Evolutionary conservation across 345 rosid species (phyloP).

Genomic region (Salix exigua): DNA sequence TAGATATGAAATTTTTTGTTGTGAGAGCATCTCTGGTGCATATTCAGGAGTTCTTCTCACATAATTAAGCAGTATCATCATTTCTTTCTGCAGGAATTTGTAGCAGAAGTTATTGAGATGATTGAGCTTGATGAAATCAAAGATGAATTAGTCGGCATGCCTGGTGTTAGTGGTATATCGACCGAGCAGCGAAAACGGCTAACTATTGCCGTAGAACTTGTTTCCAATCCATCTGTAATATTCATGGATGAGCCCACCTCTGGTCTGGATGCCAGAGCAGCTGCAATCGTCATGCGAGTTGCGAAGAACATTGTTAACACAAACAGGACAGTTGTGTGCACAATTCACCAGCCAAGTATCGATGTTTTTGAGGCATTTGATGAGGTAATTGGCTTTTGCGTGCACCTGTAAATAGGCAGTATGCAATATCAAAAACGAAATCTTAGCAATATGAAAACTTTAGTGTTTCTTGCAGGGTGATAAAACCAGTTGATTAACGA

Average conservation of each 20-base stretch:
- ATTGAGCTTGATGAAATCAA: slow-evolving; percentile 51
- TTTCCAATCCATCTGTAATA: slow-evolving; percentile 52
- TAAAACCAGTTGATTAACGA: no score
- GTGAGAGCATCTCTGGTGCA: no score
- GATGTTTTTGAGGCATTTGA: slow-evolving; percentile 57
- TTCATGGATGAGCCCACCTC: slow-evolving; percentile 69
- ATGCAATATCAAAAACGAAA: no score
- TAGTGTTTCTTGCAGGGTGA: no score
- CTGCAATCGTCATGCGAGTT: slow-evolving; percentile 58
- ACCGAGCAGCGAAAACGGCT: slow-evolving; percentile 54
- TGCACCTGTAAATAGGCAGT: no score
- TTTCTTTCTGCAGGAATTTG: slow-evolving; percentile 35
- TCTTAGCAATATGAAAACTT: no score
- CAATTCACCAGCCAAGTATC: slow-evolving; percentile 62
- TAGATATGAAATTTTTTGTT: no score
- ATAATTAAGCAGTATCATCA: background rate
- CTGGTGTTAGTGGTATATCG: slow-evolving; percentile 45
- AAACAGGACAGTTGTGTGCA: slow-evolving; percentile 48
- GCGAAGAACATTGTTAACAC: slow-evolving; percentile 49
- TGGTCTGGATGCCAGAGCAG: slow-evolving; percentile 66
- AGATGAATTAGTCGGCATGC: slow-evolving; percentile 47
- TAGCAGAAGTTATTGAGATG: slow-evolving; percentile 43
- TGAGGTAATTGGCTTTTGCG: slow-evolving; percentile 31
- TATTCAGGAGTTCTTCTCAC: no score
- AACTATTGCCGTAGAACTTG: slow-evolving; percentile 58